Evolutionary conservation across 306 rosid species (phyloP).

Genomic region (Casuarina equisetifolia): DNA sequence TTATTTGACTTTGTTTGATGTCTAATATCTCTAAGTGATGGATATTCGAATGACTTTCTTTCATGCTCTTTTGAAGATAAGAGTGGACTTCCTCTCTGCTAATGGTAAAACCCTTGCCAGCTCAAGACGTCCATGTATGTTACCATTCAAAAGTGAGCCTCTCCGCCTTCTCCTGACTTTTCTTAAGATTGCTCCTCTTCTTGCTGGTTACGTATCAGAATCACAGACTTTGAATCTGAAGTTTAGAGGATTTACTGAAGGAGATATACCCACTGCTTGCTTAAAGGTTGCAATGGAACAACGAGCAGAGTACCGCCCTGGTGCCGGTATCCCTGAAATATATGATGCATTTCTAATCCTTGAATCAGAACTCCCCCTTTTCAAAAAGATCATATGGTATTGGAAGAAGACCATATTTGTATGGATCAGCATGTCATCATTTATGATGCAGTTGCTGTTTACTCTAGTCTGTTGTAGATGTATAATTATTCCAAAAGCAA

Average conservation of each 20-base stretch:
- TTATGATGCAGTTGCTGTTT: conserved; percentile 49
- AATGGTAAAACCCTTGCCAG: conserved; percentile 67
- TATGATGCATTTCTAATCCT: conserved; percentile 62
- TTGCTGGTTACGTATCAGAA: conserved; percentile 66
- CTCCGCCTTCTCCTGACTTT: conserved; percentile 58
- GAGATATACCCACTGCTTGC: conserved; percentile 63
- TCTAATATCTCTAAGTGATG: not conserved
- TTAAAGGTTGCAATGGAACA: conserved; percentile 68
- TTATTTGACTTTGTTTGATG: not conserved
- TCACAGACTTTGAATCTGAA: conserved; percentile 63
- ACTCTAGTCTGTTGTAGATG: conserved; percentile 63
- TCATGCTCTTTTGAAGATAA: conserved; percentile 44
- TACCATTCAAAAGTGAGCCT: conserved; percentile 72
- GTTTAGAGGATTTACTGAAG: conserved; percentile 63
- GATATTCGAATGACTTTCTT: conserved; percentile 19
- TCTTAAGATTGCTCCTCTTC: conserved; percentile 66
- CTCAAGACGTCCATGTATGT: conserved; percentile 74
- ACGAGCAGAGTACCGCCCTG: conserved; percentile 63
- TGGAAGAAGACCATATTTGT: conserved; percentile 76
- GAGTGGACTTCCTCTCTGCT: conserved; percentile 54
- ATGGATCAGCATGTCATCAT: conserved; percentile 59
- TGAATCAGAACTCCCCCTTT: conserved; percentile 61
- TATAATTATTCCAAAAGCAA: conserved; percentile 51
- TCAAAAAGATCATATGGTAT: conserved; percentile 61
- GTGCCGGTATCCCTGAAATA: conserved; percentile 87